Evolutionary conservation across 2,329 filamentous ascomycete species (phyloP).

Genomic region (Allantophomopsis lycopodina): DNA sequence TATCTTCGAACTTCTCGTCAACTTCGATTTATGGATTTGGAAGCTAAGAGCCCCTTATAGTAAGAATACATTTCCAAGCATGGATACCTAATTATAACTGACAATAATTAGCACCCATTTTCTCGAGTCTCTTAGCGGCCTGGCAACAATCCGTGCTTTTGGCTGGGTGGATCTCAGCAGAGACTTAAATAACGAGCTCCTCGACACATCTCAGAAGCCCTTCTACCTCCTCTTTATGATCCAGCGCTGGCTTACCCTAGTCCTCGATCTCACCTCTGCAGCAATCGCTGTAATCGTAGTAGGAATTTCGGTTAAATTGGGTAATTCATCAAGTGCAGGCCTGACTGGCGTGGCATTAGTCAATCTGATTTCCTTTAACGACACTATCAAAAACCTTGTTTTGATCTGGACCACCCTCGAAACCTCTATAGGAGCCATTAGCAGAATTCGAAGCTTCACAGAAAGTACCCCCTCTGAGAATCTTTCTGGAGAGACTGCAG

Average conservation of each 20-base stretch:
- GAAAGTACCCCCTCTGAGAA: conserved; percentile 24
- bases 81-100: neutral
- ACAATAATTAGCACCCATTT: conserved; percentile 22
- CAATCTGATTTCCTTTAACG: conserved; percentile 16
- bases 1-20: conserved; percentile 32
- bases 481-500: conserved; percentile 7
- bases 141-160: conserved; percentile 30
- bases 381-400: conserved; percentile 25
- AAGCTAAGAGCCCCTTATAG: conserved; percentile 26
- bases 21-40: conserved; percentile 30
- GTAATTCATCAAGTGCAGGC: conserved; percentile 2
- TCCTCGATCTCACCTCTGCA: conserved; percentile 26
- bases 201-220: conserved; percentile 28
- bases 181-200: conserved; percentile 3
- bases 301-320: conserved; percentile 10
- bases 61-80: neutral
- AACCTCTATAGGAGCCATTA: conserved; percentile 39
- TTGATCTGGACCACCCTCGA: conserved; percentile 40
- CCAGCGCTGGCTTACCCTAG: conserved; percentile 30
- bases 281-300: conserved; percentile 15
- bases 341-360: conserved; percentile 23
- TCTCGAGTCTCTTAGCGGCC: conserved; percentile 27
- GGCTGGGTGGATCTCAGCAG: conserved; percentile 20
- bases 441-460: conserved; percentile 35
- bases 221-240: conserved; percentile 29